A percentile compares a stretch with the other conserved stretches of the same genome.
Conservation (phyloP, 192 early-diverging fungal genomes). For the Linnemannia zychae region DNA sequence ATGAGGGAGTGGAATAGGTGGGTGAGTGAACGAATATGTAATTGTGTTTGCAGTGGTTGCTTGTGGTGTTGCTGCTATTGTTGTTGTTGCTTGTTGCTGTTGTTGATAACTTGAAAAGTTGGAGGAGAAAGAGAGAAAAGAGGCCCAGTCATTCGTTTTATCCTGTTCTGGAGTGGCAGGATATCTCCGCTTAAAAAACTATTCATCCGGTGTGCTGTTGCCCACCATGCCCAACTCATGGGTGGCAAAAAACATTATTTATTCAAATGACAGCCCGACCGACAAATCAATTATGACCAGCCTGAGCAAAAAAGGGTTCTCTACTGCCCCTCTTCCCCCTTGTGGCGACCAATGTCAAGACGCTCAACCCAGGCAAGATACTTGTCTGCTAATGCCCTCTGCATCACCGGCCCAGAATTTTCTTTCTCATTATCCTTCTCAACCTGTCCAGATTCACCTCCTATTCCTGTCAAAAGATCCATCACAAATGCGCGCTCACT, state of each 20-base stretch:
- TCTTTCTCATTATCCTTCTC: neutral
- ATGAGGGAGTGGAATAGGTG: neutral
- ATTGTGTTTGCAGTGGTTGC: no score
- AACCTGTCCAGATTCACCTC: neutral
- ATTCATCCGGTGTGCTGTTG: no score
- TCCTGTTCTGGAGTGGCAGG: no score
- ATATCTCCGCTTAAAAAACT: no score
- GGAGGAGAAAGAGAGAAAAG: no score
- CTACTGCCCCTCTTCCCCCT: neutral
- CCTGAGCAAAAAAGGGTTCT: no score
- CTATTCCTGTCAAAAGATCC: neutral
- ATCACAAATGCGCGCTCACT: constrained; percentile 17
- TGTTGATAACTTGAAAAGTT: neutral
- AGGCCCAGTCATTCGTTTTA: no score
- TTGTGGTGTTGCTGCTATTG: no score
- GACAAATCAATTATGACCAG: no score
- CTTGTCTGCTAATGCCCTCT: constrained; percentile 5
- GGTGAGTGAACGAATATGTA: neutral
- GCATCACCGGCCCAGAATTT: neutral
- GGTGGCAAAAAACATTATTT: no score
- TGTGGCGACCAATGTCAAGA: neutral
- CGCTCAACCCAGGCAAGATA: constrained; percentile 27
- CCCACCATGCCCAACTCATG: no score
- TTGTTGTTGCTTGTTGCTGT: neutral
- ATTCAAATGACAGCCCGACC: no score